These are phyloP conservation scores for Mallotus repandus DNA, from an alignment of 441 rosid species.

Conservation along the genomic window DNA sequence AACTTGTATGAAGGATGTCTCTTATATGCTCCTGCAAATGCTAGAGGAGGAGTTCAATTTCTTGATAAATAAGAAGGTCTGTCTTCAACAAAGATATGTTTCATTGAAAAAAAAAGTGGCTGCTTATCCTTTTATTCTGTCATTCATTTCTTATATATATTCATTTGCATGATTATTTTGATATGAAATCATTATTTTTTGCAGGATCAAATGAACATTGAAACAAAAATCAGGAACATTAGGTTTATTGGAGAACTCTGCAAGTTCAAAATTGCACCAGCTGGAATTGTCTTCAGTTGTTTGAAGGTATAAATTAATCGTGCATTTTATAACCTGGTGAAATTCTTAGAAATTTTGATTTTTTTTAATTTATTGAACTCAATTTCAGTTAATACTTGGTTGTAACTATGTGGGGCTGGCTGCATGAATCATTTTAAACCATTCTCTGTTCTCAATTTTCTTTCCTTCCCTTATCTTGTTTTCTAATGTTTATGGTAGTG, in stretches of 20 bases:
- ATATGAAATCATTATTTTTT: conserved; percentile 27
- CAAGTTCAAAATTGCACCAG: conserved; percentile 86
- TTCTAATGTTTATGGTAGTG: not conserved
- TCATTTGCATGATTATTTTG: conserved; percentile 6
- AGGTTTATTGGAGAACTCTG: conserved; percentile 98
- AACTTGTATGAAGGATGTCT: conserved; percentile 94
- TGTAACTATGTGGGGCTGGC: not conserved
- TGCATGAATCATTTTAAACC: not conserved
- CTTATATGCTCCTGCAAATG: conserved; percentile 87
- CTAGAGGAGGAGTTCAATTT: conserved; percentile 98
- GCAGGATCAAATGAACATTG: conserved; percentile 99
- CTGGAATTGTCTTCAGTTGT: conserved; percentile 90
- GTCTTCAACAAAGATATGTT: conserved; percentile 18
- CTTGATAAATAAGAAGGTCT: conserved; percentile 93
- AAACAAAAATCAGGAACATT: conserved; percentile 95
- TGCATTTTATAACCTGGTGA: not conserved
- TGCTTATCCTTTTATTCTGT: conserved; percentile 8
- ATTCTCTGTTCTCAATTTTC: not conserved
- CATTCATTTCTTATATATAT: not conserved
- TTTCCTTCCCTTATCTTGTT: not conserved
- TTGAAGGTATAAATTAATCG: conserved; percentile 64
- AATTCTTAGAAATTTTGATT: not conserved
- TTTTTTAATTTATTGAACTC: not conserved
- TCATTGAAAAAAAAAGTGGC: conserved; percentile 16
- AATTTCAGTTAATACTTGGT: not conserved